Base-by-base conservation (phyloP, 257 asterid genomes). In the Solanum medicagineum region DNA sequence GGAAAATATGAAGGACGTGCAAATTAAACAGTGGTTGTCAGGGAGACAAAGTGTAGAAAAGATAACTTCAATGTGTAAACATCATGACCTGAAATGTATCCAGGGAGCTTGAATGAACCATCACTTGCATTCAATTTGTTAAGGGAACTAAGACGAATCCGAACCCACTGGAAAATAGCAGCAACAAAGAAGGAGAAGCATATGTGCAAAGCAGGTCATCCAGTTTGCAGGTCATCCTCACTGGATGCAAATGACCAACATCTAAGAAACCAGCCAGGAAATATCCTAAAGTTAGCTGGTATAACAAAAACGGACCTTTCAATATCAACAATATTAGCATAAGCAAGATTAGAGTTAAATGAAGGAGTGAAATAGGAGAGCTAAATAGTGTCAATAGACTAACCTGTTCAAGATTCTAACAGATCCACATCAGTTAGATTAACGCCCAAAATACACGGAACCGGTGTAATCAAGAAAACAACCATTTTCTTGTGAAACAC, bases 1-100 rank as follows among this genome's bases (percentile, higher is more conserved):
- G 93, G 65, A 96, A 89, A 89, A 92, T 94, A 94, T 88, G 99
- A 88, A 96, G 98, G 98, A 96, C 94, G 93, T 98, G 94, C 60
- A 89, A 89, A 92, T 93, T 88, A 29, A 87, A 87, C 70, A 89
- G 80, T 80, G 85, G 86, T 69, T 86, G 45, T 92, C 62, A 93
- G 90, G 56, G 83, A 68, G 22, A 85, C 56, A 29, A 42, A 29
- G 40, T 36, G 40, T 36, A 36, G 40, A 29, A 36, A 36, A 36
- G 6, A 36, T 36, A 36, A 36, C 54, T 19, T 70, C 29, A 26
- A 26, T 81, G 92, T 88, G 79, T 87, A 86, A 63, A 86, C 83
- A 57, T 91, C 92, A 66, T 95, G 98, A 88, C 90, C 86, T 36
- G 40, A 36, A 1, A 36, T 36, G 40, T 36, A 36, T 36, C 40